These are phyloP conservation scores for Lojkania enalia DNA, from an alignment of 2,329 filamentous ascomycete species.

Conservation along the genomic window DNA sequence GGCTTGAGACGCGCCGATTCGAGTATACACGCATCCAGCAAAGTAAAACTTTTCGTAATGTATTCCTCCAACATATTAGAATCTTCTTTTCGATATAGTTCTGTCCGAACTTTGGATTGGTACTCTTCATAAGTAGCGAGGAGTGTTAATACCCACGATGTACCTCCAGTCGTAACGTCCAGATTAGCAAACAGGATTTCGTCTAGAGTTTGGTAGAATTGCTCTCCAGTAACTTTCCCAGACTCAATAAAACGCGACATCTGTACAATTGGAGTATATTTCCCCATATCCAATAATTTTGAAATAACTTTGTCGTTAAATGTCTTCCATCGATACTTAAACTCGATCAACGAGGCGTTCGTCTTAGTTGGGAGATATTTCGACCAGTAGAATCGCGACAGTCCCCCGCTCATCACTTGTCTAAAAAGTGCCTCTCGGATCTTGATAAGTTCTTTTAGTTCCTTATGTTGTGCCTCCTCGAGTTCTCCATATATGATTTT, in stretches of 20 bases:
- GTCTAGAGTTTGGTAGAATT: slow-evolving; percentile 51
- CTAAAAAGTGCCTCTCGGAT: slow-evolving; percentile 41
- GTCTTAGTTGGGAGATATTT: slow-evolving; percentile 31
- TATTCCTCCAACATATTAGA: slow-evolving; percentile 2
- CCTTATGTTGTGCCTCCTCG: slow-evolving; percentile 16
- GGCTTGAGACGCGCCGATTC: slow-evolving; percentile 48
- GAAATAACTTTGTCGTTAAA: slow-evolving; percentile 39
- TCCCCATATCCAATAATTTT: background rate
- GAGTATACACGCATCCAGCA: slow-evolving; percentile 34
- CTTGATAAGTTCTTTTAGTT: slow-evolving; percentile 28
- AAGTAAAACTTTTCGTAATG: slow-evolving; percentile 2
- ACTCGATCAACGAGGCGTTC: slow-evolving; percentile 22
- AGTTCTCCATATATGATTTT: slow-evolving; percentile 46
- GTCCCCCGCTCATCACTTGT: slow-evolving; percentile 42
- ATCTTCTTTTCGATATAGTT: slow-evolving; percentile 18
- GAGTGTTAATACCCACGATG: slow-evolving; percentile 51
- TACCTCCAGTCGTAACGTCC: slow-evolving; percentile 50
- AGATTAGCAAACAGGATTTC: slow-evolving; percentile 54
- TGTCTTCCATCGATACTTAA: slow-evolving; percentile 18
- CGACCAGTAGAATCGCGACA: slow-evolving; percentile 28
- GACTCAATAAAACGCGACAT: slow-evolving; percentile 14
- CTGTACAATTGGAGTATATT: slow-evolving; percentile 10
- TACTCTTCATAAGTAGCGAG: slow-evolving; percentile 42
- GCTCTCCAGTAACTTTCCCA: slow-evolving; percentile 12
- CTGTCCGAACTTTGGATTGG: slow-evolving; percentile 34